Evolutionary conservation across 2,329 filamentous ascomycete species (phyloP).

Genomic region (Ophiostoma populinum): DNA sequence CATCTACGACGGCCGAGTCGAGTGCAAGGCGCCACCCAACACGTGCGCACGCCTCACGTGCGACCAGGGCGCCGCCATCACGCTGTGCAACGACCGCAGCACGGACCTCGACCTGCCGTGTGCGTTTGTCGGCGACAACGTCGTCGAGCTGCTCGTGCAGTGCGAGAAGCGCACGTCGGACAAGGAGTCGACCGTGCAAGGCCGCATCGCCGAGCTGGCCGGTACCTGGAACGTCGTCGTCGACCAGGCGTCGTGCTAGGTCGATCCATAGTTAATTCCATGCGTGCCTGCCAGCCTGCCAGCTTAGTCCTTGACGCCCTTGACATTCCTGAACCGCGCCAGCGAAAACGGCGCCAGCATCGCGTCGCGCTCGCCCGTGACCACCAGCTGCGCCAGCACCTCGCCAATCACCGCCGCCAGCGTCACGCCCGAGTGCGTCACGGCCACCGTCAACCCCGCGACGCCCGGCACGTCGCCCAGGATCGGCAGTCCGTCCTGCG

Average conservation of each 20-base stretch:
- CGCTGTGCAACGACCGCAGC: too few species aligned
- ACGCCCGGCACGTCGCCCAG: conserved; percentile 14
- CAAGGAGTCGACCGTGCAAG: background rate
- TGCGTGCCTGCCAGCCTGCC: too few species aligned
- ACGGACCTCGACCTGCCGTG: too few species aligned
- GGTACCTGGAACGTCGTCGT: conserved; percentile 4
- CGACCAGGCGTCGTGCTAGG: background rate
- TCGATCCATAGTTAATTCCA: background rate
- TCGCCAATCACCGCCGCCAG: conserved; percentile 14
- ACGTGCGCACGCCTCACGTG: too few species aligned
- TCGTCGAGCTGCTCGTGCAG: conserved; percentile 1
- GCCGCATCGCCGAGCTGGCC: background rate
- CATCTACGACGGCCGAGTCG: too few species aligned
- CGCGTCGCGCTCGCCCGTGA: conserved; percentile 3
- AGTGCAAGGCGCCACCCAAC: too few species aligned
- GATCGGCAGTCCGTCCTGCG: conserved; percentile 16
- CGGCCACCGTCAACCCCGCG: conserved; percentile 15
- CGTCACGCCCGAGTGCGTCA: conserved; percentile 18
- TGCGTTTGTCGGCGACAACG: too few species aligned
- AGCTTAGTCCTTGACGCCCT: too few species aligned
- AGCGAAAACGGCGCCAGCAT: conserved; percentile 1
- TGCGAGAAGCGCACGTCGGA: background rate
- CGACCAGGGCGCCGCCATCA: too few species aligned
- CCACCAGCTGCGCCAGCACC: conserved; percentile 4
- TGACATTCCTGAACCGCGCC: conserved; percentile 7